A percentile compares a stretch with the other conserved stretches of the same genome.
phyloP scores from a whole-genome alignment of 345 rosid species.

The Euclidium syriacum region DNA sequence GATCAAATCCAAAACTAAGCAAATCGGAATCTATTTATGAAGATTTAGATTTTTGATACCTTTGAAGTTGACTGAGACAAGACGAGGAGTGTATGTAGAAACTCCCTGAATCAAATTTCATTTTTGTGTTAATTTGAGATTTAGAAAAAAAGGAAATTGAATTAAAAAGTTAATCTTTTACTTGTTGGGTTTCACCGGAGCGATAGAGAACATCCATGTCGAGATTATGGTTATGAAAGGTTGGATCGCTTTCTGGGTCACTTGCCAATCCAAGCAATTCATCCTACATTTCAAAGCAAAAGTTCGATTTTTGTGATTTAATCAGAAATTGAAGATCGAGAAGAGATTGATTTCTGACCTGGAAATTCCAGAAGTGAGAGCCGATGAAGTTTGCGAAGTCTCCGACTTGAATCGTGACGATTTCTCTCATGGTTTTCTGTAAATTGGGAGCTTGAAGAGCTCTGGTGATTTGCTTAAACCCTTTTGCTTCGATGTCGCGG shows the following conservation, averaged over 20 bases:
- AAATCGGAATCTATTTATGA: background rate
- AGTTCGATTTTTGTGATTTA: background rate
- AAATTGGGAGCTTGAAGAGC: background rate
- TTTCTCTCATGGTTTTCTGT: constrained; percentile 61
- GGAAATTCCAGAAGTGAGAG: constrained; percentile 98
- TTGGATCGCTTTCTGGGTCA: constrained; percentile 59
- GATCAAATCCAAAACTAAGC: background rate
- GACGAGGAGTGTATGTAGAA: constrained; percentile 75
- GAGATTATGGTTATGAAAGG: constrained; percentile 50
- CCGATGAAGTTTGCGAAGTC: constrained; percentile 87
- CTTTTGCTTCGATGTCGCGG: background rate
- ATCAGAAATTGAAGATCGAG: background rate
- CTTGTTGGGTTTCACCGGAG: constrained; percentile 74
- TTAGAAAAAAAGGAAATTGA: background rate
- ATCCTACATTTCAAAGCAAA: constrained; percentile 48
- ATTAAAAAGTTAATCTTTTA: constrained; percentile 21
- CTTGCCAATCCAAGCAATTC: constrained; percentile 80
- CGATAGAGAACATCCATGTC: constrained; percentile 84
- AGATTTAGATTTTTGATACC: too few species aligned
- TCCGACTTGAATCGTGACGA: constrained; percentile 80
- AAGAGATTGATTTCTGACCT: constrained; percentile 36
- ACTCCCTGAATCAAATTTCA: constrained; percentile 47
- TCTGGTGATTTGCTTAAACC: constrained; percentile 24
- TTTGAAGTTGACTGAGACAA: constrained; percentile 69
- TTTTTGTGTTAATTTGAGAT: background rate